These are phyloP conservation scores for Tetradesmus lagerheimii DNA, from an alignment of 139 green algal genomes.

Conservation along the genomic window DNA sequence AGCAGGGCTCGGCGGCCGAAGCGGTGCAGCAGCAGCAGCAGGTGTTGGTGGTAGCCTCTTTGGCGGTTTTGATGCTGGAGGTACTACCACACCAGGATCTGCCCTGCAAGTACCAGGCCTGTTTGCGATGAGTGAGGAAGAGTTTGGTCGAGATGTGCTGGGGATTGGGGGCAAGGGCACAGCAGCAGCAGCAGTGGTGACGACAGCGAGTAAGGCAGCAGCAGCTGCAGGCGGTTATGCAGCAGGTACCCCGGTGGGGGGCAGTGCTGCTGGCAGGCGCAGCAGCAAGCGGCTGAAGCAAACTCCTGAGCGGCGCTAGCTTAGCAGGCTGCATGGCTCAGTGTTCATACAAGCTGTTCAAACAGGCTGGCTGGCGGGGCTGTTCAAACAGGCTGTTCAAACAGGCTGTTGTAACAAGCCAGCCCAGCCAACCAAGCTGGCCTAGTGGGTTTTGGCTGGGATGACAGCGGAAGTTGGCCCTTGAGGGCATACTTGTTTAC, in stretches of 20 bases:
- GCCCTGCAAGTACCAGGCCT: background rate
- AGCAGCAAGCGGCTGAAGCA: constrained; percentile 16
- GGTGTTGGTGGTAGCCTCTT: background rate
- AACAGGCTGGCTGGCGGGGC: too few relatives aligned
- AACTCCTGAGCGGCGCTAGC: background rate
- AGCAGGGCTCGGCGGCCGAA: background rate
- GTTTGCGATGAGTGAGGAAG: constrained; percentile 28
- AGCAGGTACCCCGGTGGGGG: too few relatives aligned
- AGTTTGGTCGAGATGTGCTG: constrained; percentile 33
- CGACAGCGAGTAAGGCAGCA: background rate
- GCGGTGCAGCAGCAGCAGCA: background rate
- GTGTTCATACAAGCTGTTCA: too few relatives aligned
- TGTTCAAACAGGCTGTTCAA: too few relatives aligned
- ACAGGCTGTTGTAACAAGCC: too few relatives aligned
- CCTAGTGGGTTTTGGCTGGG: too few relatives aligned
- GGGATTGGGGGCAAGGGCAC: background rate
- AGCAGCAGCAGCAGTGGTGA: background rate
- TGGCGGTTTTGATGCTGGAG: background rate
- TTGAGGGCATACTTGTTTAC: too few relatives aligned
- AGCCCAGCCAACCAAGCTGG: too few relatives aligned
- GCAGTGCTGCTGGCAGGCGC: background rate
- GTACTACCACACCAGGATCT: too few relatives aligned
- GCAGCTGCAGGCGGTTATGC: background rate
- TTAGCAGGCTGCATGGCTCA: too few relatives aligned
- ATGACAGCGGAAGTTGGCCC: too few relatives aligned